Evolutionary conservation across 768 basidiomycete species (phyloP), one percentile per base, ranked within the genome.

Genomic region (Hysterangium stoloniferum): DNA sequence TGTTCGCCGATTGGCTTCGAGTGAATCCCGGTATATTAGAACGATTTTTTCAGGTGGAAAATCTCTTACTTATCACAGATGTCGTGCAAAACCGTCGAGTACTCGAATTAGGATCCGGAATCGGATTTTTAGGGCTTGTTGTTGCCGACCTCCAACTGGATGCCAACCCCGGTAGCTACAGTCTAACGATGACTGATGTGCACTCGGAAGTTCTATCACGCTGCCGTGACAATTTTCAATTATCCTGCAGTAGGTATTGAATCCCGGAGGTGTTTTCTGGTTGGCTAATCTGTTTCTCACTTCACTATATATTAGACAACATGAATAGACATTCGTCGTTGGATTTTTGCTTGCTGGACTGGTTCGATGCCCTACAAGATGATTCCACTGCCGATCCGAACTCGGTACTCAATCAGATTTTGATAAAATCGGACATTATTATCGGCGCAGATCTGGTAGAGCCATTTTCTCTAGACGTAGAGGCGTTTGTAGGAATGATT

Each of bases 21-120:
- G 53, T 58, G 7, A 69, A 83, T 59, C 68, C 79, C 62, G 74
- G 86, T 85, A 64, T 56, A 62, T 28, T 41, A 17, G 24, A 29
- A 51, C 25, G 11, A 5, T 9, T 35, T 11, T 19, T 17, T 22
- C 51, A 46, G 52, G 28, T 27, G 8, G 15, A n/a, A 31, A 37
- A 22, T 17, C 6, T 8, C 22, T 19, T 4, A 17, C 25, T 31
- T 41, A 17, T 29, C 49, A 24, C 32, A 43, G 82, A 72, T 6
- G 45, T 79, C 9, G 64, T 83, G 1, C 52, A 54, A 17, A 56
- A 62, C 9, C 71, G 71, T 57, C 64, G 70, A 15, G 70, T 87
- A 6, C 72, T 91, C 8, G 88, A 91, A 61, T 70, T 90, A 1
- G 88, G 88, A 9, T 82, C 79, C 5, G 88, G 88, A 1, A 70